Conservation (phyloP, 1,284 basidiomycete genomes). For the Rugosomyces carneus region DNA sequence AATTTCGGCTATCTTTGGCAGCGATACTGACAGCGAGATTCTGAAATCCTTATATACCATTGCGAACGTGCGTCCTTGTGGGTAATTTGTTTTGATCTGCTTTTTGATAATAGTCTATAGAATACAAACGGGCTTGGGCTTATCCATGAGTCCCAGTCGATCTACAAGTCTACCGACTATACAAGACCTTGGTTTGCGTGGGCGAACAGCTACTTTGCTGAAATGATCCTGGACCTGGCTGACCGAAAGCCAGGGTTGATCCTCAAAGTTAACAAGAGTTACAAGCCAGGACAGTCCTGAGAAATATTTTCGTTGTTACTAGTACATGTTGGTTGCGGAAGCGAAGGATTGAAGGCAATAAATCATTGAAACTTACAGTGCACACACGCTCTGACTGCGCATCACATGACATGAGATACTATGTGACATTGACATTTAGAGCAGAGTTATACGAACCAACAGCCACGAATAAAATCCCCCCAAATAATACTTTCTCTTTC, state of each 20-base stretch:
- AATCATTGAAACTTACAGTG: no score
- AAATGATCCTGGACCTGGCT: slow-evolving; percentile 74
- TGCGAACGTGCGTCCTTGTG: slow-evolving; percentile 45
- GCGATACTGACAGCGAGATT: slow-evolving; percentile 66
- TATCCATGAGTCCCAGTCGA: slow-evolving; percentile 69
- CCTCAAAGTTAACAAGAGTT: slow-evolving; percentile 46
- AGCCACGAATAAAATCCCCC: background rate
- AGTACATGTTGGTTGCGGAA: background rate
- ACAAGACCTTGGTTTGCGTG: slow-evolving; percentile 81
- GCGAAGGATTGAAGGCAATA: no score
- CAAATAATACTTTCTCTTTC: background rate
- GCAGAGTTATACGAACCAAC: no score
- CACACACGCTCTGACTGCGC: background rate
- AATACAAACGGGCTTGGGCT: slow-evolving; percentile 70
- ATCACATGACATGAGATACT: background rate
- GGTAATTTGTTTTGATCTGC: slow-evolving; percentile 4
- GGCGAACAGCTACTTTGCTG: slow-evolving; percentile 76
- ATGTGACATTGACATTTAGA: background rate
- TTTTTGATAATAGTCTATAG: slow-evolving; percentile 29
- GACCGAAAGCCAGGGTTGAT: slow-evolving; percentile 66
- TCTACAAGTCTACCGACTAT: slow-evolving; percentile 52
- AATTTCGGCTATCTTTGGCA: slow-evolving; percentile 67
- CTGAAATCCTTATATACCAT: slow-evolving; percentile 52
- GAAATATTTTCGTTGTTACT: slow-evolving; percentile 1
- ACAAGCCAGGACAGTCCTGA: slow-evolving; percentile 37